Base-by-base conservation (phyloP, 495 filamentous ascomycete genomes). In the Talaromyces proteolyticus region DNA sequence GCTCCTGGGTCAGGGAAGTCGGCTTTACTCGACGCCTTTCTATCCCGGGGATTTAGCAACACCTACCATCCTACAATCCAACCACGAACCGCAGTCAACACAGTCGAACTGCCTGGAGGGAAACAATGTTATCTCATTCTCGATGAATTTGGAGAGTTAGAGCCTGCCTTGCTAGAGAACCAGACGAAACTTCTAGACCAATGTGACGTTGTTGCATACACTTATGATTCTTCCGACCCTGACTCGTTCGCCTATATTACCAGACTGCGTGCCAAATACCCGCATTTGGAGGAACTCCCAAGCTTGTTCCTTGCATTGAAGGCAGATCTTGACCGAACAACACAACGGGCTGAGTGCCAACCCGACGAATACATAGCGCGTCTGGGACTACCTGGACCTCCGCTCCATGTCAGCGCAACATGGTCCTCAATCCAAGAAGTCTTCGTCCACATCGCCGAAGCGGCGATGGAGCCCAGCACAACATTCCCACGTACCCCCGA, bases 121-220 rank as follows among this genome's bases (percentile, higher is more conserved):
- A 95, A 95, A 58, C 94, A 98, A 65, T 95, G 89, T 67, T 97
- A 97, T 59, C 76, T 98, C 19, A 97, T 98, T 52, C 74, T 97
- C 46, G 87, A 94, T 58, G 93, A 98, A 62, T 82, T 96, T 2
- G 94, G 94, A n/a, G 90, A 96, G 63, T 72, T 95, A 36, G 93
- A 97, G 57, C 87, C 90, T 0, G 91, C 93, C 18, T 88, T 97
- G 44, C 70, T 98, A 1, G 93, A 96, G 44, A 97, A 98, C 68
- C 80, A 86, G 57, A 80, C 81, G 23, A 95, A 93, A 62, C 73
- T 98, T n/a, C 76, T 98, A 18, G 88, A 94, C 61, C 82, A 88
- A 3, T 95, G 91, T 66, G 93, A 98, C 65, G 78, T 97, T 21
- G 77, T 97, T 23, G 93, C 90, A 58, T 98, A 95, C 67, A 85